Evolutionary conservation across 2,329 filamentous ascomycete genomes (phyloP), one percentile per base, ranked within the genome.

Genomic region (Pyricularia sp.): DNA sequence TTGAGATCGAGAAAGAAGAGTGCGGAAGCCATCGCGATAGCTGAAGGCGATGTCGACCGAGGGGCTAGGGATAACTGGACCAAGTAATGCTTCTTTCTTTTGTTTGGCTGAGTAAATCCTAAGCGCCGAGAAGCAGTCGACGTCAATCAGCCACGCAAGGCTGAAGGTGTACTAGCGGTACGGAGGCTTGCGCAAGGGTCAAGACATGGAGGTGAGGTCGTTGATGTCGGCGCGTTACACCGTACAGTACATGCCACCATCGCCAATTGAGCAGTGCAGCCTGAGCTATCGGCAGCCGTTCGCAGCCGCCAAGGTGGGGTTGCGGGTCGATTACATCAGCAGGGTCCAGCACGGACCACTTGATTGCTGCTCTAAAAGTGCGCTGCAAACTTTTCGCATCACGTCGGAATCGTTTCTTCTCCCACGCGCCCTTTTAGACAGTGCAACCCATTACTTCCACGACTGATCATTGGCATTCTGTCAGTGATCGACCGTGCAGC

Each of bases 1-100:
- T 99, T 99, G 71, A 99, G 84, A 78, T 99, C 94, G 73, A 99
- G 88, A 77, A 99, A 99, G 85, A 99, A 99, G 73, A 99, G 76
- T 69, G 94, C 94, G 67, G 94, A 99, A 71, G 94, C 94, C 94
- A 99, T 99, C 75, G 71, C 10, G 53, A 16, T 82, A 78, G 72
- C 67, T 67, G 57, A 24, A 31, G 19, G 60, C 2, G 31, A 19
- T 31, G 19, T 26, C 26, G n/a, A 30, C 59, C 40, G 40, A 26
- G 55, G 55, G 24, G 57, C 28, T 60, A 60, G 8, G 22, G 24
- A 24, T 22, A 19, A 26, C 57, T 33, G 12, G 13, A 28, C 2
- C 12, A 10, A 31, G 22, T 60, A 16, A n/a, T 49, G 40, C 40
- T 49, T 49, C 40, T 49, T 49, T 49, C 40, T 49, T 49, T 12